Conservation (phyloP, 192 early-diverging fungal species). For the Borealophlyctis nickersoniae region DNA sequence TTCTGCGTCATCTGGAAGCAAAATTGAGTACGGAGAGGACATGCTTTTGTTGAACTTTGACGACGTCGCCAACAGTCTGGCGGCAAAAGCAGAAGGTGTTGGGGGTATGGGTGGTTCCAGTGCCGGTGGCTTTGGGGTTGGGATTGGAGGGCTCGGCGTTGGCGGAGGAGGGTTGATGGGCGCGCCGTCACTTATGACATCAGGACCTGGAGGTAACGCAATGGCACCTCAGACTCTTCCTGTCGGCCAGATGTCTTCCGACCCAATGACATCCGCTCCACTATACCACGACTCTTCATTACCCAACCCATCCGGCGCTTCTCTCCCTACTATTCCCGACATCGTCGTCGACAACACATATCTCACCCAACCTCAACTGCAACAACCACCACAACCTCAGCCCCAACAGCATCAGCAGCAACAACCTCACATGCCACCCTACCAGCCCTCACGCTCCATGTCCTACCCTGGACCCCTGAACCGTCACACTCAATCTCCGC, state of each 20-base stretch:
- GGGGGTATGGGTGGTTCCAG: neutral
- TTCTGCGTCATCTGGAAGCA: no score
- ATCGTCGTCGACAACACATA: slow-evolving; percentile 2
- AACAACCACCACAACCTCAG: neutral
- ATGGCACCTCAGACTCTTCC: no score
- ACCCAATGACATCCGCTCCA: no score
- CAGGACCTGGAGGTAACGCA: no score
- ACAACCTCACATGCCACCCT: neutral
- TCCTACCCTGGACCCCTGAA: no score
- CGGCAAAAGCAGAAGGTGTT: slow-evolving; percentile 5
- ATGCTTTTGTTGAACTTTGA: slow-evolving; percentile 43
- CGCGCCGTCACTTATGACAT: no score
- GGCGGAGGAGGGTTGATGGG: no score
- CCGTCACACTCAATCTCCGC: no score
- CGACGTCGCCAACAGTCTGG: slow-evolving; percentile 18
- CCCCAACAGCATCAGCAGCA: neutral
- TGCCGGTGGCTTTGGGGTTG: neutral
- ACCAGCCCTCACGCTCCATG: slow-evolving; percentile 2
- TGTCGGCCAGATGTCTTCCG: no score
- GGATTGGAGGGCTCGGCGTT: neutral
- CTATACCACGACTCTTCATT: no score
- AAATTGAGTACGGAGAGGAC: slow-evolving; percentile 33
- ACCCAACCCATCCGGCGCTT: neutral
- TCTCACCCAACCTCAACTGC: neutral
- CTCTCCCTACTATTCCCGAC: neutral